Conservation (phyloP, 1,284 basidiomycete genomes). For the Leccinum angustisporum region DNA sequence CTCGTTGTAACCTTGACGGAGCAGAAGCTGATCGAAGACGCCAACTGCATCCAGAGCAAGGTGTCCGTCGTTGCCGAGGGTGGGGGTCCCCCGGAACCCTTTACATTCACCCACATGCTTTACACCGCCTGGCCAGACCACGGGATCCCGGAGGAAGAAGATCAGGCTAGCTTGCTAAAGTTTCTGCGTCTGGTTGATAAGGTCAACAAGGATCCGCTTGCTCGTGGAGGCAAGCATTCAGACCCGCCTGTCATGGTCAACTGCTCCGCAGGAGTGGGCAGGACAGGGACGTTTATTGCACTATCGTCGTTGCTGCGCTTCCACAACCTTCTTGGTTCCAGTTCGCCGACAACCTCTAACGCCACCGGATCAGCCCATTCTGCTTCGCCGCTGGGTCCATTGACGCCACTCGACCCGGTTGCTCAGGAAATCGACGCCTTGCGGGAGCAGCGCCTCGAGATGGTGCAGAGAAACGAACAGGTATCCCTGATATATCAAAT, state of each 20-base stretch:
- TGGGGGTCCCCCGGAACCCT: conserved; percentile 34
- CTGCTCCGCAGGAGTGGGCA: conserved; percentile 87
- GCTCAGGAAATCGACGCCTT: conserved; percentile 73
- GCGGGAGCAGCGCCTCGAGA: conserved; percentile 76
- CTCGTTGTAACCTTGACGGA: conserved; percentile 57
- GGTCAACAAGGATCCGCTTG: conserved; percentile 49
- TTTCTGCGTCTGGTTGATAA: conserved; percentile 63
- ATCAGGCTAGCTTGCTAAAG: conserved; percentile 55
- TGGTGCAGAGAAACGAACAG: conserved; percentile 78
- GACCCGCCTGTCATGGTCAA: conserved; percentile 80
- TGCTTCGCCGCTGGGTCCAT: conserved; percentile 54
- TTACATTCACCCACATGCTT: conserved; percentile 69
- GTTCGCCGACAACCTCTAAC: conserved; percentile 23
- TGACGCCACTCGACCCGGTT: conserved; percentile 58
- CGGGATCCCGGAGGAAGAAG: conserved; percentile 62
- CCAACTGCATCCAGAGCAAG: conserved; percentile 63
- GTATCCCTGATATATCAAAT: conserved; percentile 65
- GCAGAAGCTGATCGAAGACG: conserved; percentile 44
- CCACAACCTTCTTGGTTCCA: conserved; percentile 45
- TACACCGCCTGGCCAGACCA: conserved; percentile 84
- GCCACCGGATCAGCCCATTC: conserved; percentile 24
- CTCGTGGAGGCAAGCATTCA: conserved; percentile 35
- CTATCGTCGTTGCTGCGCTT: conserved; percentile 70
- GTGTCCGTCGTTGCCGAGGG: conserved; percentile 35
- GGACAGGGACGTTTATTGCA: conserved; percentile 87